Conservation (phyloP, 768 basidiomycete genomes). For the Mycena leptocephala region DNA sequence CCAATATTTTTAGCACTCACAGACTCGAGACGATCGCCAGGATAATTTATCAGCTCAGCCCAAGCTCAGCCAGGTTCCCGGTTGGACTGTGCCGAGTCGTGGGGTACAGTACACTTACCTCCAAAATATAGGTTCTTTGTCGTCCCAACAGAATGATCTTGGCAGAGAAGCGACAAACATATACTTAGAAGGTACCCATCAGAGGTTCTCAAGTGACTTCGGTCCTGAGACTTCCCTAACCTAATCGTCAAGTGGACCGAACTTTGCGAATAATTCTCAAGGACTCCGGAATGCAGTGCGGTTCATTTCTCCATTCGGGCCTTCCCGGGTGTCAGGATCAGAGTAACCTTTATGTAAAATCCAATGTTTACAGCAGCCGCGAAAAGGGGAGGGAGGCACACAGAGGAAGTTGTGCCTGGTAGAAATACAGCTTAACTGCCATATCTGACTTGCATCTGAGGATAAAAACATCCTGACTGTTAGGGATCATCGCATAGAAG, state of each 20-base stretch:
- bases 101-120: too few species aligned
- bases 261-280: not conserved
- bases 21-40: too few species aligned
- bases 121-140: too few species aligned
- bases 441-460: not conserved
- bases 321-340: not conserved
- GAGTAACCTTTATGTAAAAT: not conserved
- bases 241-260: not conserved
- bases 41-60: too few species aligned
- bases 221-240: not conserved
- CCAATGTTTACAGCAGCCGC: too few species aligned
- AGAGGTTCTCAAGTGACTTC: not conserved
- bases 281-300: not conserved
- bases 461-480: not conserved
- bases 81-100: too few species aligned
- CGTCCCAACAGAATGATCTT: too few species aligned
- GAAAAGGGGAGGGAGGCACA: not conserved
- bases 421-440: not conserved
- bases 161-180: not conserved
- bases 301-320: not conserved
- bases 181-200: not conserved
- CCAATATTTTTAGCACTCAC: too few species aligned
- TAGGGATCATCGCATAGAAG: constrained; percentile 6
- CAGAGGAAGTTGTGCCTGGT: not conserved
- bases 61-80: too few species aligned